Conservation (phyloP, 2,329 filamentous ascomycete species). For the Exophiala dermatitidis region DNA sequence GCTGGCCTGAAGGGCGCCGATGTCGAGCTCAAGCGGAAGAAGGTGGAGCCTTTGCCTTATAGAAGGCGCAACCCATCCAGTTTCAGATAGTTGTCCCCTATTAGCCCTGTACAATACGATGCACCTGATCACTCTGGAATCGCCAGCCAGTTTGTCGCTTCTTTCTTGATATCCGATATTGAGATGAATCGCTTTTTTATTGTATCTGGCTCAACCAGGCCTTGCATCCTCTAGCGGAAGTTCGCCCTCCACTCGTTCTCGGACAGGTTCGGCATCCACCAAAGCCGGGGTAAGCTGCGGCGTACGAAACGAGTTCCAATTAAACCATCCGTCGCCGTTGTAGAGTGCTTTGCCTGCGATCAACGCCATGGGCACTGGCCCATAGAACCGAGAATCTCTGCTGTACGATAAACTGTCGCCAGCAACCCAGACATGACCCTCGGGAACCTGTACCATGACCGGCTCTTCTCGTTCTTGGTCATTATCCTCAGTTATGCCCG, state of each 20-base stretch:
- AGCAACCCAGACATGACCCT: constrained; percentile 84
- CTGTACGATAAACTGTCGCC: constrained; percentile 84
- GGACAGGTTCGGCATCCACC: not conserved
- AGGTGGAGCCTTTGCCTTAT: constrained; percentile 60
- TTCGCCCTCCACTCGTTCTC: not conserved
- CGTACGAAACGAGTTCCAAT: constrained; percentile 18
- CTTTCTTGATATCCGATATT: not conserved
- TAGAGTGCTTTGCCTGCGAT: constrained; percentile 63
- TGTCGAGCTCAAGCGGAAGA: constrained; percentile 76
- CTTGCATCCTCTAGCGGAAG: not conserved
- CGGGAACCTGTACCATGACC: constrained; percentile 57
- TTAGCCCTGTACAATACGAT: constrained; percentile 27
- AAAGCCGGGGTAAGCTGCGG: constrained; percentile 9
- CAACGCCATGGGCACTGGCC: constrained; percentile 76
- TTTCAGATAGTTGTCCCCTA: constrained; percentile 35
- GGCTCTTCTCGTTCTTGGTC: constrained; percentile 27
- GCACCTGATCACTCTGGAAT: constrained; percentile 14
- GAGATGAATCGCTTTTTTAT: not conserved
- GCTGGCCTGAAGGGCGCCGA: constrained; percentile 67
- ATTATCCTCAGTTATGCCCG: constrained; percentile 14
- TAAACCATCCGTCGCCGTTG: constrained; percentile 22
- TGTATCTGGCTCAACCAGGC: not conserved
- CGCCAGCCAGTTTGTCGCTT: not conserved
- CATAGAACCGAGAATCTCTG: constrained; percentile 78
- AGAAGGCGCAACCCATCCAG: constrained; percentile 50